Percentiles rank a stretch among this genome's conserved stretches.
Conservation (phyloP, 208 protist genomes). For the Leishmania aethiopica region DNA sequence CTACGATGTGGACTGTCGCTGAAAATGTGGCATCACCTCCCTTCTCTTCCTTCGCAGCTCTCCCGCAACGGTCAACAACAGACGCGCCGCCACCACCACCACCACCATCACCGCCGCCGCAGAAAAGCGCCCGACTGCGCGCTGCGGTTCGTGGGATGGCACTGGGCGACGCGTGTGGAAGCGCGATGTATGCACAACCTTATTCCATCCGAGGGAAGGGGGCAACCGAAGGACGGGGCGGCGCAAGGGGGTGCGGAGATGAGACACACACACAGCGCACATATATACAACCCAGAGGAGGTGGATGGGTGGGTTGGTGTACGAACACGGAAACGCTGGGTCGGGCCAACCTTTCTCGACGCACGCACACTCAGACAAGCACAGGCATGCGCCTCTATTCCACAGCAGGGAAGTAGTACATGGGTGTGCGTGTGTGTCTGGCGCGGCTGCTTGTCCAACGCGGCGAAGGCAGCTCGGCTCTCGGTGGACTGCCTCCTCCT, state of each 20-base stretch:
- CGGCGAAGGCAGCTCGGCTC: background rate
- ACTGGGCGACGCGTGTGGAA: background rate
- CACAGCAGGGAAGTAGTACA: background rate
- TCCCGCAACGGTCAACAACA: too few species aligned
- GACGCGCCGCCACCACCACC: too few species aligned
- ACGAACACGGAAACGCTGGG: background rate
- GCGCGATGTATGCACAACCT: background rate
- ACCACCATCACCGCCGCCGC: too few species aligned
- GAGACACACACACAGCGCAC: too few species aligned
- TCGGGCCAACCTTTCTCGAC: background rate
- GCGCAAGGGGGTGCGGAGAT: too few species aligned
- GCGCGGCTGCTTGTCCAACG: background rate
- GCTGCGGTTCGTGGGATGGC: background rate
- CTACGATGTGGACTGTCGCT: background rate
- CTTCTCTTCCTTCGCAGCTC: background rate
- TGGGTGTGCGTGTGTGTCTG: background rate
- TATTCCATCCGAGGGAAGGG: background rate
- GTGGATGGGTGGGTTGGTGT: too few species aligned
- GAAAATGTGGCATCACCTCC: background rate
- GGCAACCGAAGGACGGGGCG: background rate
- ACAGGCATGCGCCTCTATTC: background rate
- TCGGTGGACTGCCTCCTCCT: background rate
- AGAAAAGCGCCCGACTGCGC: too few species aligned
- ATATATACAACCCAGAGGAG: too few species aligned
- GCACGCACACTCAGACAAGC: background rate